Conservation (phyloP, 441 rosid genomes). For the Eutrema salsugineum region DNA sequence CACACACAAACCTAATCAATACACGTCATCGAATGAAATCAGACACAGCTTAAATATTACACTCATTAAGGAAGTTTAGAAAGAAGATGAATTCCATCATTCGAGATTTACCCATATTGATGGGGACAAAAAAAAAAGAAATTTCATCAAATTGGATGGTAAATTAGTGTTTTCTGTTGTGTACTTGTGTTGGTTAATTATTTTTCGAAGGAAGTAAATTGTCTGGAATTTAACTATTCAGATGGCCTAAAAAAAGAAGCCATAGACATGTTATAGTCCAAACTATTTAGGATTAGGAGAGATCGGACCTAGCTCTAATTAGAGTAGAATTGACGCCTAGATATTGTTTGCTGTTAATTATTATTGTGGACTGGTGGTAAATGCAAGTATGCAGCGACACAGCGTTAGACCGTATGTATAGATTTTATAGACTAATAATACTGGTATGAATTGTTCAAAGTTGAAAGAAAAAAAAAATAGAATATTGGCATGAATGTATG, state of each 20-base stretch:
- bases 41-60: too few relatives aligned
- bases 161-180: background rate
- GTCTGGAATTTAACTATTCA: background rate
- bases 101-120: background rate
- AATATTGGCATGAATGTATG: too few relatives aligned
- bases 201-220: background rate
- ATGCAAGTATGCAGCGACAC: too few relatives aligned
- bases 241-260: background rate
- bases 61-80: background rate
- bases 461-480: too few relatives aligned
- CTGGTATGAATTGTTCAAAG: too few relatives aligned
- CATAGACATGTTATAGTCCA: background rate
- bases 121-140: background rate
- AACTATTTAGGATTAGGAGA: background rate
- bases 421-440: too few relatives aligned
- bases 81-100: constrained; percentile 3
- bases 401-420: background rate
- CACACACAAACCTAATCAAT: constrained; percentile 21
- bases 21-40: background rate
- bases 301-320: too few relatives aligned
- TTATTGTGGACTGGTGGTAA: background rate
- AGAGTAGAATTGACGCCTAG: too few relatives aligned
- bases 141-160: background rate
- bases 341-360: background rate
- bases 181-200: background rate